Evolutionary conservation across 768 basidiomycete genomes (phyloP), one percentile per base, ranked within the genome.

Genomic region (Rhodotorula kratochvilovae): DNA sequence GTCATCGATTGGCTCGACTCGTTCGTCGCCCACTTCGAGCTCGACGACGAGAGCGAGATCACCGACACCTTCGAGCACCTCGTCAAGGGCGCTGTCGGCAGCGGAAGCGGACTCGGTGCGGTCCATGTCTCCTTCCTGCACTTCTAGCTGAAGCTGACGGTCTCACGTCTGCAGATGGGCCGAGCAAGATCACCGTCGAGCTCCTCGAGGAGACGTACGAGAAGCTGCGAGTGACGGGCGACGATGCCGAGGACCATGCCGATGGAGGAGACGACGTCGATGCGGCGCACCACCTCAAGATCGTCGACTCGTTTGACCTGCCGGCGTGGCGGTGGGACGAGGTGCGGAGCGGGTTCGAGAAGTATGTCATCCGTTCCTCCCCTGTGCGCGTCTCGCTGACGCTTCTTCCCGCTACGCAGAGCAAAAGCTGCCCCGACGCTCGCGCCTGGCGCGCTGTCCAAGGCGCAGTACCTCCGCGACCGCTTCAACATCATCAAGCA

Each of bases 241-340:
- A 72, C 21, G 23, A 43, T 13, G n/a, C 58, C 3, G 42, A 59
- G 10, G 58, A 27, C 27, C 48, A 50, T 12, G 58, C 29, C 0
- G 61, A 35, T 0, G 59, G 25, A 16, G 71, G 27, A 4, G 73
- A 67, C 31, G 67, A 72, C 39, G 21, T 92, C 35, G 91, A 93
- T 74, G 88, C 90, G 12, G 88, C 91, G 43, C 87, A 84, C 53
- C 90, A 96, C 79, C 81, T 98, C 39, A 86, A 87, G 76, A 83
- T 97, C 73, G 83, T 98, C 42, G 87, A 95, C 79, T 89, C 95
- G 17, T 95, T 92, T 77, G 92, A 95, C 62, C 97, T 98, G 93
- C 96, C 96, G 1, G 82, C 87, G 21, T 93, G 93, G 88, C 85
- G 89, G 76, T 99, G 91, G 87, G 92, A 93, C 25, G 82, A 84